phyloP scores from a whole-genome alignment of 805 yeast genomes.

The Candida incommunis region DNA sequence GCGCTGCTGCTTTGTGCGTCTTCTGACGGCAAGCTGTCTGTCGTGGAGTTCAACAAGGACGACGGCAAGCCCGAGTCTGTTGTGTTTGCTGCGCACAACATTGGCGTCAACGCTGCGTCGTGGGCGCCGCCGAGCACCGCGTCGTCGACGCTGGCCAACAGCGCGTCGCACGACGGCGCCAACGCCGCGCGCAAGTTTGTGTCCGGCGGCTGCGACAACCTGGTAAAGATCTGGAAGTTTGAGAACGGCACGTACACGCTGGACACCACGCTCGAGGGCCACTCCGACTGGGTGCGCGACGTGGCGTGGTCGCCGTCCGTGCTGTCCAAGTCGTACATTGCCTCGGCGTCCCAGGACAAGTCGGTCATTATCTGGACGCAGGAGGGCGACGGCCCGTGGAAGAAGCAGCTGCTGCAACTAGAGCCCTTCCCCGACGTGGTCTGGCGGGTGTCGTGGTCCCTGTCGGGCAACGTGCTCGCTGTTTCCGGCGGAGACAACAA shows the following conservation, averaged over 20 bases:
- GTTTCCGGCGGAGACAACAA: conserved; percentile 93
- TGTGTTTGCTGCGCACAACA: conserved; percentile 68
- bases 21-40: conserved; percentile 83
- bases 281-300: conserved; percentile 97
- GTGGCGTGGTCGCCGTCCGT: conserved; percentile 96
- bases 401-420: conserved; percentile 54
- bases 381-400: conserved; percentile 60
- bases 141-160: conserved; percentile 7
- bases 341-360: conserved; percentile 93
- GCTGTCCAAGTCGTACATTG: conserved; percentile 75
- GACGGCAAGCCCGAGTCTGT: conserved; percentile 44
- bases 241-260: conserved; percentile 46
- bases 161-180: conserved; percentile 16
- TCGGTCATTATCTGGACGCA: conserved; percentile 93
- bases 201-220: conserved; percentile 90
- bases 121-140: conserved; percentile 52
- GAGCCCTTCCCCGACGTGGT: conserved; percentile 92
- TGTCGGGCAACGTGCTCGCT: conserved; percentile 90
- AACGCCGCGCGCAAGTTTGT: conserved; percentile 51
- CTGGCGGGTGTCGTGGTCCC: conserved; percentile 97
- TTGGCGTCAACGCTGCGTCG: conserved; percentile 87
- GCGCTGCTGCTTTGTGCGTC: conserved; percentile 84
- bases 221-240: conserved; percentile 80
- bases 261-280: conserved; percentile 76
- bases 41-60: conserved; percentile 82